Evolutionary conservation across 805 yeast species (phyloP), one percentile per base, ranked within the genome.

Genomic region (Kodamaea laetipori): DNA sequence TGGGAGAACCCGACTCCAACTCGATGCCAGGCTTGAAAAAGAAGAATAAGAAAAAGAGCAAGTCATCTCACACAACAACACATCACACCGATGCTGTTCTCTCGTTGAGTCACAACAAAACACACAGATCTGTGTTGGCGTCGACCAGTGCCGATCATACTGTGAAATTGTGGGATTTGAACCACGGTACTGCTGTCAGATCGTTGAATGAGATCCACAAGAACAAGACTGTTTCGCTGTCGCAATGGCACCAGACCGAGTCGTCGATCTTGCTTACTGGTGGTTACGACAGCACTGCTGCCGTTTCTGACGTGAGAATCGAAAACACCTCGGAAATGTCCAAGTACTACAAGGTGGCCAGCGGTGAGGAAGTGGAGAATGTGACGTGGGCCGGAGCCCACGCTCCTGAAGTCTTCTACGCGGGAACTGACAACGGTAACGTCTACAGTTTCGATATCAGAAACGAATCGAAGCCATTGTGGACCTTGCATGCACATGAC

Each of bases 401-500:
- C 24, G 49, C 55, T 15, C 70, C 71, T 8, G 76, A 71, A 51
- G 61, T 71, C 21, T 85, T 92, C 62, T 80, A 82, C 57, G 94
- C 90, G 31, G 96, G 97, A 58, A 89, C 97, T 19, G 99, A 94
- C 63, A 76, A 78, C 50, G 99, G 99, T 61, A 82, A 82, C 56
- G 80, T 94, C 18, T 88, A 88, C 69, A 84, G 92, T 49, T 92
- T 85, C 56, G 99, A 92, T 64, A 84, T 88, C 35, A 80, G 96
- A 63, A 69, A 68, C 39, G 78, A 73, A 28, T 76, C 74, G 36
- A 77, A 76, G 51, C 90, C 97, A 13, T 56, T 92, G 24, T 94
- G 99, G 99, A 88, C 96, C 2, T 73, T 94, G 54, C 96, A 94
- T 64, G 98, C 98, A 2, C 99, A 94, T 63, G 98, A 94, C 67